Base-by-base conservation (phyloP, 768 basidiomycete species). In the Boletus tomentosulus region DNA sequence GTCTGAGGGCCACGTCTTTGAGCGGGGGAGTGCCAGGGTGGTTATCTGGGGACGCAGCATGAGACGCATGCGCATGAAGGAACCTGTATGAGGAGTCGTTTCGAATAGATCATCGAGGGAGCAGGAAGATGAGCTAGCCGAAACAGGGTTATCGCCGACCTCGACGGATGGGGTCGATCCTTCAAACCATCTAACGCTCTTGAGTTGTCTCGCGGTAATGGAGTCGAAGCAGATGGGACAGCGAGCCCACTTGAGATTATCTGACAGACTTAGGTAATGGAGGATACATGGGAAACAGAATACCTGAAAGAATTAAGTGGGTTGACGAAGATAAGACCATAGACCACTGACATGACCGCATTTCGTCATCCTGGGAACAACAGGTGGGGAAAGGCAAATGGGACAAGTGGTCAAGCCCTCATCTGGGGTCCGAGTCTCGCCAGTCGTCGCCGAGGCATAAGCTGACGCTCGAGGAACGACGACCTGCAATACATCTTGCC, bases 201-300 rank as follows among this genome's bases (percentile, higher is more conserved):
- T 98, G 58, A 98, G 84, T 69, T 95, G 91, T 56, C 81, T 82
- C 70, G 89, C 89, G 70, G 88, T 86, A 43, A 99, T 80, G 12
- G 93, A 89, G 74, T 98, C 97, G 64, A 88, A 91, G 70, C 97
- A 99, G 47, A 99, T 93, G 3, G 97, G 97, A 67, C 97, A 98
- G 51, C 88, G 86, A 30, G 86, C 87, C 84, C 90, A 94, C 71
- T 94, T 93, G 27, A 72, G 71, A 66, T 84, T 87, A 45, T 93
- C 85, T 25, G 92, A 89, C 22, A 84, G 83, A 65, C 82, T 86
- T 63, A 96, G 78, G 66, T 93, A 94, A 69, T 93, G 94, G 41
- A 98, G 75, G 53, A 96, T 91, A 72, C 95, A 98, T 16, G 93
- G 89, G 68, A 87, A 95, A 71, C 96, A 98, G 72, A 86, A 98